Percentiles rank a stretch among this genome's conserved stretches.
phyloP scores from a whole-genome alignment of 106 monocot species.

The Platanthera zijinensis region DNA sequence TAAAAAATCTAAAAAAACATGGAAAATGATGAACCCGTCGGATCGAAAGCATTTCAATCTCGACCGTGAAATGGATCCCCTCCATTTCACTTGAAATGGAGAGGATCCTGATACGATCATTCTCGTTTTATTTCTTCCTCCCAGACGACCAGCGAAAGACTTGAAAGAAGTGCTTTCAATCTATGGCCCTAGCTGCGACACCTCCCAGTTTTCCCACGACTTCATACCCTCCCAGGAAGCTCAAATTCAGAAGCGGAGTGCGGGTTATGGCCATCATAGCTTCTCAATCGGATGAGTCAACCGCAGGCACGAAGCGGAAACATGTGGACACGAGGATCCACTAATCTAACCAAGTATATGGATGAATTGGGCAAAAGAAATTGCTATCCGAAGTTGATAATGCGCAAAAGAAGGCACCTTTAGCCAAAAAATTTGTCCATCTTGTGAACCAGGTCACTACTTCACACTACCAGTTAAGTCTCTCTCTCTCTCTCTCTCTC shows the following conservation, averaged over 20 bases:
- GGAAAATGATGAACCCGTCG: no score
- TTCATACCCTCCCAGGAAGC: not conserved
- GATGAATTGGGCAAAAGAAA: conserved; percentile 59
- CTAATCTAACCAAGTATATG: conserved; percentile 65
- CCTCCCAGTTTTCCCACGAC: conserved; percentile 16
- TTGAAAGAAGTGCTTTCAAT: not conserved
- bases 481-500: no score
- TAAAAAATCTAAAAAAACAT: no score
- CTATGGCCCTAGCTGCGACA: conserved; percentile 18
- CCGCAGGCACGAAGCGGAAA: conserved; percentile 19
- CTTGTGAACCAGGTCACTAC: conserved; percentile 33
- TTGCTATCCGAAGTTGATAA: conserved; percentile 1
- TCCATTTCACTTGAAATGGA: no score
- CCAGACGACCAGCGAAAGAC: no score
- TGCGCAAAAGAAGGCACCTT: conserved; percentile 14
- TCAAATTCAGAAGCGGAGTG: not conserved
- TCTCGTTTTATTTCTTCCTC: no score
- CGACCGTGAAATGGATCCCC: no score
- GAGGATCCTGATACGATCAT: no score
- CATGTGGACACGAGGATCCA: conserved; percentile 83
- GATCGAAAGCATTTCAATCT: no score
- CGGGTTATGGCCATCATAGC: conserved; percentile 7
- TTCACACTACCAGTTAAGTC: no score
- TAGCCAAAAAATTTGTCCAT: conserved; percentile 45
- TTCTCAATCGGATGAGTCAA: conserved; percentile 10